Base-by-base conservation (phyloP, 768 basidiomycete genomes). In the Pulveroboletus sp. region DNA sequence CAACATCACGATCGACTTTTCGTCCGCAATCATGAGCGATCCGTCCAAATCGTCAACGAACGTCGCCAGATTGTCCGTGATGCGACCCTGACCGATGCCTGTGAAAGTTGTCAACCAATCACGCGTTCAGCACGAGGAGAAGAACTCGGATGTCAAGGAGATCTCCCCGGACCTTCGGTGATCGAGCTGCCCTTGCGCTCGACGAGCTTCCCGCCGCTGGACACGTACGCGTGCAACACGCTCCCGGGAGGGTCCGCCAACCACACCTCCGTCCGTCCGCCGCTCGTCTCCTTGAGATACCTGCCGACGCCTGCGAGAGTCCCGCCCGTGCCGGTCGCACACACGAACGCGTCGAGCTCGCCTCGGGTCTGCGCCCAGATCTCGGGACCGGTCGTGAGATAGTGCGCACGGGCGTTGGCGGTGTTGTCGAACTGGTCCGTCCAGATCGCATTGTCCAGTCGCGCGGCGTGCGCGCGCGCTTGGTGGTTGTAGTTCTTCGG, bases 401-500 rank as follows among this genome's bases (percentile, higher is more conserved):
- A 96, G 66, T 99, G 96, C 17, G 84, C 86, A 19, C 83, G 60
- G 14, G 94, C 82, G 64, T 99, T 99, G 17, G 95, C 92, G 22
- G 76, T 82, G 70, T 98, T 98, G 72, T 98, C 95, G 63, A 99
- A 98, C 69, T 99, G 96, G 73, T 99, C 80, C 8, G 92, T 97
- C 95, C 96, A 98, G 49, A 97, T 80, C 10, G 92, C 85, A 63
- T 96, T 96, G 2, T 76, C 71, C 20, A 85, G 66, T 14, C 73
- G 71, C 34, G 79, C 77, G 30, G 96, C 95, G 53, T 84, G 89
- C 56, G 93, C 89, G 39, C 85, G 83, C 23, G 96, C 96, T 71
- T 94, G 93, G 72, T 98, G 96, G 68, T 99, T 99, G 76, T 97
- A 99, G 73, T 99, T 98, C 52, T 76, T 68, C 6, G 94, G 93